Conservation (phyloP, 148 eudicot genomes). For the Camellia sinensis region DNA sequence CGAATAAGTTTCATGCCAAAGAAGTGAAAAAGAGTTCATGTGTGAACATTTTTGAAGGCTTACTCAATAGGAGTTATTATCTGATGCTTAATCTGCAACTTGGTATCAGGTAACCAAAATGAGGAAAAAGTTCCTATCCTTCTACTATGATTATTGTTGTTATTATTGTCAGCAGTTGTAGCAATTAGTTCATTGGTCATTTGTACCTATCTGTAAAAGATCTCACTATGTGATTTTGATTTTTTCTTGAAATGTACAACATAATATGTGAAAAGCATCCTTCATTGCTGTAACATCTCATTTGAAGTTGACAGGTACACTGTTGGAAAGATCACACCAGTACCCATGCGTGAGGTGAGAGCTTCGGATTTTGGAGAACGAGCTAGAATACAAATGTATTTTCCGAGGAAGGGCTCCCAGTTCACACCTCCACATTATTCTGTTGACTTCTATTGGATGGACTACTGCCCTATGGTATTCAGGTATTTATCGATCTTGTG, state of each 20-base stretch:
- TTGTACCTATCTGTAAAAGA: background rate
- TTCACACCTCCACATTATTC: slow-evolving; percentile 91
- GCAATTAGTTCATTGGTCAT: background rate
- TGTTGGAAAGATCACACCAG: slow-evolving; percentile 97
- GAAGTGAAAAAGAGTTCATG: slow-evolving; percentile 55
- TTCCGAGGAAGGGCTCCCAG: slow-evolving; percentile 81
- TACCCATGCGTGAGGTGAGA: slow-evolving; percentile 89
- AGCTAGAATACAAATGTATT: slow-evolving; percentile 88
- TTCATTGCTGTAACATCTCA: slow-evolving; percentile 13
- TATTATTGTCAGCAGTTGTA: background rate
- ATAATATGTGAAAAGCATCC: background rate
- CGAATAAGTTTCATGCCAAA: slow-evolving; percentile 41
- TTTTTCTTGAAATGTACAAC: background rate
- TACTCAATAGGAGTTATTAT: slow-evolving; percentile 49
- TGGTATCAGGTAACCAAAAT: slow-evolving; percentile 72
- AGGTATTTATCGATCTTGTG: slow-evolving; percentile 41
- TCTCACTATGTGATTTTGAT: background rate
- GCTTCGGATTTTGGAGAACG: slow-evolving; percentile 79
- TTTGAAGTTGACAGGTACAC: slow-evolving; percentile 64
- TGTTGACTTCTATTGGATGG: slow-evolving; percentile 90
- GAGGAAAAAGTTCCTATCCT: background rate
- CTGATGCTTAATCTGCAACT: slow-evolving; percentile 91
- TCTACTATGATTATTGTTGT: background rate
- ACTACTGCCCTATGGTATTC: slow-evolving; percentile 99
- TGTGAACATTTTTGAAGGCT: slow-evolving; percentile 42